Conservation (phyloP, 140 eudicot genomes). For the Bidens hawaiensis region DNA sequence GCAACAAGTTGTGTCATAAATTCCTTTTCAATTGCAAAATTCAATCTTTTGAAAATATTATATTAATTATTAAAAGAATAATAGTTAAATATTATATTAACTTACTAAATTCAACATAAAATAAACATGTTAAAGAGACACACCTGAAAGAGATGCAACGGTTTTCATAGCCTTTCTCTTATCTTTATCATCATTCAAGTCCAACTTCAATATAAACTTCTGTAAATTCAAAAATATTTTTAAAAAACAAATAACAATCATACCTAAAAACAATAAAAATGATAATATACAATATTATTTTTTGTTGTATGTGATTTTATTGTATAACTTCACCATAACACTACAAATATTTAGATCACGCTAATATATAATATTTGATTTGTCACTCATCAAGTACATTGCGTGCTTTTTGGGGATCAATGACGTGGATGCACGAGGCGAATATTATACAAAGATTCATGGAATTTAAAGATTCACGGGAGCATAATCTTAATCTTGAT, state of each 20-base stretch:
- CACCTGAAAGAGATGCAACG: slow-evolving; percentile 78
- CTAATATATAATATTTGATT: background rate
- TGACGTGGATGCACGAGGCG: background rate
- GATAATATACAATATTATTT: too few relatives aligned
- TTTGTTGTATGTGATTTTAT: too few relatives aligned
- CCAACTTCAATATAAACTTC: slow-evolving; percentile 81
- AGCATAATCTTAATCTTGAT: slow-evolving; percentile 1
- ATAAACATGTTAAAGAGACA: background rate
- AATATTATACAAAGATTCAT: background rate
- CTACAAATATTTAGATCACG: background rate
- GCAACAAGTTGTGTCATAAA: too few relatives aligned
- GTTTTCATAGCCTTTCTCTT: slow-evolving; percentile 90
- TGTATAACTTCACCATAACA: too few relatives aligned
- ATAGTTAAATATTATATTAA: background rate
- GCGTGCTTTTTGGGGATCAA: slow-evolving; percentile 24
- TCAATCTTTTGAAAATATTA: too few relatives aligned
- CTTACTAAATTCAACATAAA: background rate
- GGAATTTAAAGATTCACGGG: background rate
- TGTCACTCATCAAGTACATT: slow-evolving; percentile 8
- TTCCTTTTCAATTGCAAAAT: too few relatives aligned
- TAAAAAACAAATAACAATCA: background rate
- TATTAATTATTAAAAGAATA: too few relatives aligned
- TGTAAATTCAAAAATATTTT: slow-evolving; percentile 23
- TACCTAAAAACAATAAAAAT: background rate
- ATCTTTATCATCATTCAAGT: slow-evolving; percentile 63